phyloP scores from a whole-genome alignment of 768 basidiomycete species.

The Lactarius sp. region DNA sequence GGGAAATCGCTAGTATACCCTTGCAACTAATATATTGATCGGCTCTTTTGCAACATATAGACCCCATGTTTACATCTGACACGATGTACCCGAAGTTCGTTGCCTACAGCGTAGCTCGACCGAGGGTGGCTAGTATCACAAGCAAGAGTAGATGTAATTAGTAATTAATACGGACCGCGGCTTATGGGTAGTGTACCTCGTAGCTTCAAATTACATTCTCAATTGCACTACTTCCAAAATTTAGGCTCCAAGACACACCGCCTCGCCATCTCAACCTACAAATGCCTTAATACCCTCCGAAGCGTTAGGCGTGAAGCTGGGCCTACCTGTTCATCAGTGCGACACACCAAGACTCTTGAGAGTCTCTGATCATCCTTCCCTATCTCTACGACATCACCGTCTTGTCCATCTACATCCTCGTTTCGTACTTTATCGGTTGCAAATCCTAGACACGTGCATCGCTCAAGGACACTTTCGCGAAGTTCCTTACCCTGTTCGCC shows the following conservation, averaged over 20 bases:
- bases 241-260: slow-evolving; percentile 34
- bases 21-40: no score
- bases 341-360: slow-evolving; percentile 49
- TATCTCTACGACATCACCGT: slow-evolving; percentile 47
- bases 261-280: slow-evolving; percentile 42
- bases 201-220: background rate
- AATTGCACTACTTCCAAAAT: slow-evolving; percentile 25
- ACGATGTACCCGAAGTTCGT: no score
- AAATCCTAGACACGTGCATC: slow-evolving; percentile 60
- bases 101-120: no score
- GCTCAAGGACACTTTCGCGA: slow-evolving; percentile 50
- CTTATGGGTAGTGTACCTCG: no score
- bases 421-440: slow-evolving; percentile 48
- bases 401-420: slow-evolving; percentile 32
- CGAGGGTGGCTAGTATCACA: no score
- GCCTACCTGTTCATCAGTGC: slow-evolving; percentile 61
- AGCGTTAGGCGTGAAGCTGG: background rate
- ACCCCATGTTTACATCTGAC: background rate
- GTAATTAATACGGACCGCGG: no score
- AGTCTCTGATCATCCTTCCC: slow-evolving; percentile 30
- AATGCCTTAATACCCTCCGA: background rate
- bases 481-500: slow-evolving; percentile 70
- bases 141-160: no score
- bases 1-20: no score
- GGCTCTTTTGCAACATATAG: no score